Evolutionary conservation across 2,329 filamentous ascomycete species (phyloP), one percentile per base, ranked within the genome.

Genomic region (Talaromyces pinophilus): DNA sequence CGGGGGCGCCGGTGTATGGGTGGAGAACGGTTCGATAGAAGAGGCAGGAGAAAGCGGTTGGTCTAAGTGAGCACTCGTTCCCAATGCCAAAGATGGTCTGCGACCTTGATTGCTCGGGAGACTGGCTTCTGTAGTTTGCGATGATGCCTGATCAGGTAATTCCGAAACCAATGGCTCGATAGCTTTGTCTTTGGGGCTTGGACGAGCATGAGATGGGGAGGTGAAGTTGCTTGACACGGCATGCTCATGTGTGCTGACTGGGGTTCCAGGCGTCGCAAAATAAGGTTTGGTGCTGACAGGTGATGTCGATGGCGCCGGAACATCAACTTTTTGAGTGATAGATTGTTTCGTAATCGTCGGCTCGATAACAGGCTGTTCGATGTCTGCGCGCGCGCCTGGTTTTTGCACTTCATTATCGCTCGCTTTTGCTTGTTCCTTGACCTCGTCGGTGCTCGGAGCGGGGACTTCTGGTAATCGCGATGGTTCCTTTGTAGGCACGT

Each of bases 1-100:
- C 67, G 88, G 85, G 46, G 88, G 84, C 42, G 85, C 86, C 1
- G 92, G 90, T 0, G 92, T 95, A 25, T 89, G 87, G 64, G 88
- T 88, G 52, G 90, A 93, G 71, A 89, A 88, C 1, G 88, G 85
- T 38, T 84, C 87, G 64, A 86, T 80, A 0, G 90, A 93, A 5
- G 92, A 94, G 8, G 82, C 85, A 28, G 86, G 86, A 10, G 80
- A 82, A 42, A 80, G 75, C 22, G 79, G 78, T 57, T 80, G 77
- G 62, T 81, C 78, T 46, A 70, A 54, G 22, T 72, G 68, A 17
- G 50, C 10, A 22, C 71, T 68, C n/a, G 71, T 69, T 8, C 75
- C 72, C 59, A 75, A 59, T 22, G 70, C 67, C 54, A 76, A 70
- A 65, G 76, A 72, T 5, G 74, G 71, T 28, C 71, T 75, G 57